Base-by-base conservation (phyloP, 176 grass and related monocot species). In the Oropetium thomaeum region DNA sequence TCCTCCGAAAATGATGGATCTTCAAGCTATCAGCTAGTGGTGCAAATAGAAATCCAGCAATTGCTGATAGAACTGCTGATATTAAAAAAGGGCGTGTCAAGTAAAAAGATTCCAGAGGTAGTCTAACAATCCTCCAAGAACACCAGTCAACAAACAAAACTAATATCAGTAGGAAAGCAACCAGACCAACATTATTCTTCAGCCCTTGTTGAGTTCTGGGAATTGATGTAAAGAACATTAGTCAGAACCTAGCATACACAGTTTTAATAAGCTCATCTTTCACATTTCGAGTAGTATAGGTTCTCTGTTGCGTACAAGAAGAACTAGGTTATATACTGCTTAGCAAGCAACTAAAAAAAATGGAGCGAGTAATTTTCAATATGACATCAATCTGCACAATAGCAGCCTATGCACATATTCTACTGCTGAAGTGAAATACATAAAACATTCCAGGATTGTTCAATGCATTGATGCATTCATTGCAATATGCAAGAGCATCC, bases 131-230 rank as follows among this genome's bases (percentile, higher is more conserved):
- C 78, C 83, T 74, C 96, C 96, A 98, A 33, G 96, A 92, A 88
- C 88, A 92, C 89, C 86, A 98, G 84, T 98, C 89, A 58, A 95
- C 85, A 79, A 86, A 93, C 45, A 97, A 84, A 87, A 97, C 86
- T 77, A 92, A 81, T 22, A 82, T 67, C 27, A 62, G 63, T 77
- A 93, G 72, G 86, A 89, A 93, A 75, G 74, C 60, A 75, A 85
- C 64, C 79, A 93, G 92, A 39, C 88, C 75, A 81, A 89, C 43
- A 76, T 82, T 91, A 85, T 91, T 91, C 75, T 85, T 82, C 81
- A 93, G 81, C 39, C 94, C 90, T 82, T 81, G 74, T 85, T 31
- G 77, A 69, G 86, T 93, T 83, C 94, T 93, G 88, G 73, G 82
- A 84, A 84, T 69, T 71, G 71, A 90, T 64, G 81, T 74, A 81